Evolutionary conservation across 2,329 filamentous ascomycete genomes (phyloP), one percentile per base, ranked within the genome.

Genomic region (Emergomyces orientalis): DNA sequence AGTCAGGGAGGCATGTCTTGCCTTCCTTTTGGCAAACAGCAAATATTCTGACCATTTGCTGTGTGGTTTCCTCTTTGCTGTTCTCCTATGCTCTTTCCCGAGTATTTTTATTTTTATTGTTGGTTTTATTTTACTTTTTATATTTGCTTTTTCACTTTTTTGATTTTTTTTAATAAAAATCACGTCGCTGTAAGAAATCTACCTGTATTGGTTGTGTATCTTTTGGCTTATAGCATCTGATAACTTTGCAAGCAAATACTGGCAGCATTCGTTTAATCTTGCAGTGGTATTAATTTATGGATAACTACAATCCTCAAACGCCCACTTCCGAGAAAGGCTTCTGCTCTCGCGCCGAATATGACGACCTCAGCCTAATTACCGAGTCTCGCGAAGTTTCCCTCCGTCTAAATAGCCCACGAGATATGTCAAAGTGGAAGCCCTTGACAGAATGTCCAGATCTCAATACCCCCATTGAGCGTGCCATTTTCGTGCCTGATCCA

Each of bases 401-500:
- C 25, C 25, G 1, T 34, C 3, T 14, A 22, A 22, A 59, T 45
- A 30, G 2, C 17, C 3, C 25, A 3, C 57, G 27, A 14, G 57
- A 47, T 27, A 5, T 9, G 30, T 45, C 39, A 32, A 34, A 25
- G 9, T 59, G 57, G 57, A 59, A 45, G 13, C 37, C 57, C 11
- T 27, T 59, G 37, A 30, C 8, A n/a, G 41, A 32, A 22, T n/a
- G 19, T 17, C n/a, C 49, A 11, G 47, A 14, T 32, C 19, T 47
- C 8, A 41, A 47, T 45, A 41, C 32, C 27, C 17, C 57, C 17
- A 9, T 8, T 47, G 41, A 45, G 19, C 27, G 41, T 2, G 27
- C 41, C 7, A 59, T 59, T 32, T 32, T 47, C 9, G 41, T 59
- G 13, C 56, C 56, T 6, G 41, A 47, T 49, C 63, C 62, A 25